phyloP scores from a whole-genome alignment of 192 early-diverging fungal genomes.

The Coemansia biformis region DNA sequence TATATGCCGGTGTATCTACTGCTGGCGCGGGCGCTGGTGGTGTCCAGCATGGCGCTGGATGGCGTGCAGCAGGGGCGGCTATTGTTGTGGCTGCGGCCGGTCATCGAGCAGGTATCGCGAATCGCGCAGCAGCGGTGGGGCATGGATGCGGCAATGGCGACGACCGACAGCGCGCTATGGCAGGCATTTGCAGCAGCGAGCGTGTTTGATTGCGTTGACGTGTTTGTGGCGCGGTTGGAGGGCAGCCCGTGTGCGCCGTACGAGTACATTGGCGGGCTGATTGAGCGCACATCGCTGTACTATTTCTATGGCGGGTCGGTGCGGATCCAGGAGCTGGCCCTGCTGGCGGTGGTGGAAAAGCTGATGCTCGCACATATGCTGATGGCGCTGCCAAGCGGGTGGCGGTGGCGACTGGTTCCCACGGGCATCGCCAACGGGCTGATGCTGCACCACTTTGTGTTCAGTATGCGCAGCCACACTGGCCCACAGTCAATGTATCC shows the following conservation, averaged over 20 bases:
- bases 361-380: constrained; percentile 28
- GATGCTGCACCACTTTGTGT: constrained; percentile 35
- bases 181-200: constrained; percentile 25
- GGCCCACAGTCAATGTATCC: constrained; percentile 29
- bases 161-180: constrained; percentile 26
- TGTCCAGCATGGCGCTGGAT: constrained; percentile 10
- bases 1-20: constrained; percentile 24
- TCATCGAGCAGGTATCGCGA: constrained; percentile 6
- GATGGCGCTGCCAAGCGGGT: constrained; percentile 26
- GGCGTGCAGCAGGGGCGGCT: neutral
- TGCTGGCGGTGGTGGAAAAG: constrained; percentile 29
- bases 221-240: constrained; percentile 47
- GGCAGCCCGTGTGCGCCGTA: constrained; percentile 48
- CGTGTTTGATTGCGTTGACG: constrained; percentile 44
- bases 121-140: constrained; percentile 18
- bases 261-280: constrained; percentile 42
- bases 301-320: constrained; percentile 44
- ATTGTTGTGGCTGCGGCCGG: constrained; percentile 24
- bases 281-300: constrained; percentile 46
- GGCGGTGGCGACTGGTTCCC: constrained; percentile 47
- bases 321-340: constrained; percentile 44
- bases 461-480: constrained; percentile 23
- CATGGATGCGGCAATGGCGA: neutral
- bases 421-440: constrained; percentile 25
- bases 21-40: constrained; percentile 17